Evolutionary conservation across 768 basidiomycete genomes (phyloP), one percentile per base, ranked within the genome.

Genomic region (Dentipellis fragilis): DNA sequence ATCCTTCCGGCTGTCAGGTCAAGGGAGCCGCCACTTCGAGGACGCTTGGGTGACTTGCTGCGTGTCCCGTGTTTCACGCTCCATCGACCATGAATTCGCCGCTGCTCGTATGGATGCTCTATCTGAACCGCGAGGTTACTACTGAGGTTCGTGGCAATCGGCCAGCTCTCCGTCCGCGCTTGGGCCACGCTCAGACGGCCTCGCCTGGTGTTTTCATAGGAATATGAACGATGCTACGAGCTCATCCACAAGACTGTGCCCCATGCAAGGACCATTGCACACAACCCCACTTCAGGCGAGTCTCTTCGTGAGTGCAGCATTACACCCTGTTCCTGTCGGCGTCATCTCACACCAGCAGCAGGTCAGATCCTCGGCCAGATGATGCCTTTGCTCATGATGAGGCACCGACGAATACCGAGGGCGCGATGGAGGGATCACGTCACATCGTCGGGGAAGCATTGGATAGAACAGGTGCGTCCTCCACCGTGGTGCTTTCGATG

Each of bases 361-460:
- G 88, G 87, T 19, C 78, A 80, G 64, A 71, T 86, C 61, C 82
- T 90, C 67, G 81, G 83, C 16, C 75, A 84, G 60, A 84, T 89
- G 74, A 71, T 90, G 10, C 88, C 88, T 0, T 72, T 89, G 11
- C 81, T 89, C 62, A 89, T 90, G 88, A 89, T 89, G 88, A 73
- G 87, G 14, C 88, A 89, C 67, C 75, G 87, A 54, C 81, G 88
- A 39, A 85, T 89, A 68, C 85, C 88, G 1, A 75, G 87, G 17
- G 70, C 82, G 11, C 83, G 84, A 59, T 90, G 88, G 88, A 74
- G 76, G 57, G 87, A 88, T 59, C 76, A 76, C 55, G 68, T 73
- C 22, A 84, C 79, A 0, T 60, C 72, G 1, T 78, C 72, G 45
- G 87, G 87, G 45, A 89, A 89, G 61, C 86, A 85, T 59, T 89